A percentile compares a stretch with the other conserved stretches of the same genome.
phyloP scores from a whole-genome alignment of 2,329 filamentous ascomycete species.

The Allantophomopsis lycopodina region DNA sequence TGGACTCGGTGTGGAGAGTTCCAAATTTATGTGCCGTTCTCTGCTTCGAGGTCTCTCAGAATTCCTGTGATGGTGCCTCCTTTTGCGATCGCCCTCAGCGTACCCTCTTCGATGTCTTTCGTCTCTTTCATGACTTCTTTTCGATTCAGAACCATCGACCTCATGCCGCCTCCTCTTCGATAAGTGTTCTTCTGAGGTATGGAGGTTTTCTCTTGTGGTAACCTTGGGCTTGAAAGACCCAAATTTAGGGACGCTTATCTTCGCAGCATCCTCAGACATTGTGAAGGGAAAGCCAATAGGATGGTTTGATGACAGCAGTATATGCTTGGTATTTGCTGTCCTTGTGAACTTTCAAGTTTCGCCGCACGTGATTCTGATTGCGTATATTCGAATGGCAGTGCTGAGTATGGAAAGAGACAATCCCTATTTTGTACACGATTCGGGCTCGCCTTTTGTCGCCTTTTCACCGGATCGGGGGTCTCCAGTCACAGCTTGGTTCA shows the following conservation, averaged over 20 bases:
- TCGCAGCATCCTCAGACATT: too few relatives aligned
- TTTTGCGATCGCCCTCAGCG: neutral
- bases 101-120: conserved; percentile 1
- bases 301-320: too few relatives aligned
- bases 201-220: conserved; percentile 6
- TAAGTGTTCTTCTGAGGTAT: neutral
- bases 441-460: too few relatives aligned
- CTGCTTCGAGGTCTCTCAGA: conserved; percentile 5
- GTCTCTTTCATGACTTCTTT: neutral
- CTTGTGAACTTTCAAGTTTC: too few relatives aligned
- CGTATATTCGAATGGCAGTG: too few relatives aligned
- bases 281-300: too few relatives aligned
- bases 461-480: too few relatives aligned
- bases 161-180: neutral
- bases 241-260: conserved; percentile 47
- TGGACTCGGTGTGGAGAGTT: neutral
- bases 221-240: conserved; percentile 53
- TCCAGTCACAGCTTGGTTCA: too few relatives aligned
- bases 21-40: conserved; percentile 3
- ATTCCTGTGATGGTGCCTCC: conserved; percentile 4
- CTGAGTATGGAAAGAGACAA: too few relatives aligned
- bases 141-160: neutral
- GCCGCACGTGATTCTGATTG: too few relatives aligned
- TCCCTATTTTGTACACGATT: too few relatives aligned
- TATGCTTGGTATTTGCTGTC: too few relatives aligned